Base-by-base conservation (phyloP, 2,329 filamentous ascomycete species). In the Xenosphaeropsis pyriputrescens region DNA sequence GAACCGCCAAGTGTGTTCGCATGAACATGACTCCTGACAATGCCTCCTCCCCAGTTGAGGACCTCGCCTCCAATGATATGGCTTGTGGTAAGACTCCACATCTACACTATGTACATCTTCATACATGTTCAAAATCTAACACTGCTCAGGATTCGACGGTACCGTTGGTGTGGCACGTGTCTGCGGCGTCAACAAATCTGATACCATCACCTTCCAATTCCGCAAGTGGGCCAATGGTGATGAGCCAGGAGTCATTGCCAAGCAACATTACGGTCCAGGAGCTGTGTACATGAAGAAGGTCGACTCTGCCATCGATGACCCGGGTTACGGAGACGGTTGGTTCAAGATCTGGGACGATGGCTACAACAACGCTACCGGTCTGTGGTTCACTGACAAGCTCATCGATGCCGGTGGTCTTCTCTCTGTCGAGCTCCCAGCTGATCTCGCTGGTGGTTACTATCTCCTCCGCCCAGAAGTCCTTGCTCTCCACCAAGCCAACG, bases 301-400 rank as follows among this genome's bases (percentile, higher is more conserved):
- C 2, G 57, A 63, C 45, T 65, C 74, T 40, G 72, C 76, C 41
- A 59, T 59, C 11, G 53, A 52, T 16, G 60, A 65, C 44, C 55
- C 68, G 11, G 73, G 73, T 36, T 60, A 66, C 17, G 79, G 80
- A 4, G 59, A 64, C 36, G 80, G 80, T 30, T 88, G 81, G 82
- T 82, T 86, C 67, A 85, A 85, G 65, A 71, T 86, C 52, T 84
- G 69, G 64, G 70, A 82, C 41, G 67, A 78, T 37, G 78, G 76
- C 34, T 83, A 80, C 57, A 65, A 81, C 47, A 53, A 59, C 5
- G 47, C 53, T 5, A 61, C 62, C 2, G 54, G 61, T 18, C 61
- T 72, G 52, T 86, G 80, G 79, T 85, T 81, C 57, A 79, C 75
- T 3, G 72, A 83, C 50, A 73, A 72, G 42, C 63, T 86, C 41